Base-by-base conservation (phyloP, 768 basidiomycete species). In the Multifurca ochricompacta region DNA sequence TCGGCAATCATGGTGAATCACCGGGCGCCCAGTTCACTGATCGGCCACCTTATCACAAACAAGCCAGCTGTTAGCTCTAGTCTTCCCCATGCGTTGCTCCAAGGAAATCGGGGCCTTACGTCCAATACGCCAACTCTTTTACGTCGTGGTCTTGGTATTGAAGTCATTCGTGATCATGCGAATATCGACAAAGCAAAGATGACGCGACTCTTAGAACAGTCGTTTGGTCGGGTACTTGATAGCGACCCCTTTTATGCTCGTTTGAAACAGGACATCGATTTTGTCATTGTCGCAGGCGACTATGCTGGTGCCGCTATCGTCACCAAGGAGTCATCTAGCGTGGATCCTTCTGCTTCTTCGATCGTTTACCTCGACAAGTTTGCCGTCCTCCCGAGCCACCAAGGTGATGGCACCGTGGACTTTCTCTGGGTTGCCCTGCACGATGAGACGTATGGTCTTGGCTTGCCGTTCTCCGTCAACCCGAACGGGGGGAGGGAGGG, bases 401-500 rank as follows among this genome's bases (percentile, higher is more conserved):
- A 99, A 69, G 96, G 96, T 19, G 95, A 98, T 64, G 96, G 96
- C 16, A 98, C 96, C 0, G 96, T 98, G 54, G 96, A 99, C 72
- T 99, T 99, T 73, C 74, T 99, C 34, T 99, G 96, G 96, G 95
- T 97, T 39, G 94, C 94, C 14, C 73, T 99, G 46, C 92, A 98
- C 62, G 96, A 99, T 69, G 96, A 99, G 70, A 91, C 96, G 8
- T 99, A 95, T 63, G 96, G 96, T 19, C 80, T 97, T 16, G 96
- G 96, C 1, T 80, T 94, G 47, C 84, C 88, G 8, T 94, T 87
- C 71, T 90, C 96, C 37, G 86, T 88, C 54, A 99, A 99, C 68
- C 89, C 93, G 28, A 95, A 95, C 56, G 89, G 96, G 1, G 95
- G 96, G 13, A 85, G 89, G 63, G 82, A 85, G 50, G 96, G 95